A percentile compares a stretch with the other conserved stretches of the same genome.
These are phyloP conservation scores for Globisporangium apiculatum DNA, from an alignment of 352 stramenopile species.

Conservation along the genomic window DNA sequence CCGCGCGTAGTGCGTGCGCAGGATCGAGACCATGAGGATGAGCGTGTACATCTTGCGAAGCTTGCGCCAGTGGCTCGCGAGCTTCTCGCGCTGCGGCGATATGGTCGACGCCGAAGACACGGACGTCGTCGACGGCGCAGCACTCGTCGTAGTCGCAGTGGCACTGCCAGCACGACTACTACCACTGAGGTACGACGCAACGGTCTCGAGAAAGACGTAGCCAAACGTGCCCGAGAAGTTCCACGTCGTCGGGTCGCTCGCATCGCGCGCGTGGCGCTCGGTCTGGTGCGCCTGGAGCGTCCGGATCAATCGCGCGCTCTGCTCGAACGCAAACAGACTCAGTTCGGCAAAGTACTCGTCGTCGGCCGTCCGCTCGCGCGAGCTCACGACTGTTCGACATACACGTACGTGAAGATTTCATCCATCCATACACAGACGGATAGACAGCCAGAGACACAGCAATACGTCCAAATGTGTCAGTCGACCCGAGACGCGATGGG, in stretches of 20 bases:
- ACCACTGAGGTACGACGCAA: constrained; percentile 17
- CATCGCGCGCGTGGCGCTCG: constrained; percentile 4
- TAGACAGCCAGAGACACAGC: not conserved
- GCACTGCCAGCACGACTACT: not conserved
- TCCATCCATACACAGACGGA: not conserved
- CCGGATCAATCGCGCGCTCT: constrained; percentile 48
- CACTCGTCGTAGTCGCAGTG: not conserved
- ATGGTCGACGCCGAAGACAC: no score
- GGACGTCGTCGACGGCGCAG: not conserved
- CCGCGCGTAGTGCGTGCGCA: constrained; percentile 64
- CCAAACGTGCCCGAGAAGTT: constrained; percentile 45
- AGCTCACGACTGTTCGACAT: constrained; percentile 15
- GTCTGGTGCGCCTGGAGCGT: constrained; percentile 20
- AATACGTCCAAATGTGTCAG: not conserved
- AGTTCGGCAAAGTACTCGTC: constrained; percentile 27
- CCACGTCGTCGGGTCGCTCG: constrained; percentile 13
- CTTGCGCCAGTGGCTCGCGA: constrained; percentile 35
- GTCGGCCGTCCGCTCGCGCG: constrained; percentile 10
- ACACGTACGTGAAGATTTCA: not conserved
- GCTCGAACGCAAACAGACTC: constrained; percentile 55
- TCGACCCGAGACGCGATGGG: not conserved
- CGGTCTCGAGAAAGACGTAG: constrained; percentile 55
- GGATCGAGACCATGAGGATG: constrained; percentile 75
- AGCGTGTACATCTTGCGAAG: constrained; percentile 80
- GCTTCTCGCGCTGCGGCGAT: constrained; percentile 1